A percentile compares a stretch with the other conserved stretches of the same genome.
Conservation (phyloP, 176 grass and related monocot species). For the Oryza coarctata region DNA sequence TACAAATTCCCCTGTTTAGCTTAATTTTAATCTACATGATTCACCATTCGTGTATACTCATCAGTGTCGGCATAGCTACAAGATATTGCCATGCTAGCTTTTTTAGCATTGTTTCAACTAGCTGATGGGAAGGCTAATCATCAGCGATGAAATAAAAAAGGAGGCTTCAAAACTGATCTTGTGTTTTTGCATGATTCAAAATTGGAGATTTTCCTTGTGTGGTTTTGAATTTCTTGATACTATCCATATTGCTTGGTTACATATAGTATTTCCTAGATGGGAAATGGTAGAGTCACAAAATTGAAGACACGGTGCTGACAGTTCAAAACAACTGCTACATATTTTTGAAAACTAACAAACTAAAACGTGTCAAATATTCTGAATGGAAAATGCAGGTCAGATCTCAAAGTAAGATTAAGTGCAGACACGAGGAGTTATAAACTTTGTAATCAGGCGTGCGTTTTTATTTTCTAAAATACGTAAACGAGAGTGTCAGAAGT, state of each 20-base stretch:
- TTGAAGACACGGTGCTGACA: too few species aligned
- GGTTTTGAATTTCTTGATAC: not conserved
- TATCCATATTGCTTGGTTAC: too few species aligned
- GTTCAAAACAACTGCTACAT: not conserved
- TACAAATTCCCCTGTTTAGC: not conserved
- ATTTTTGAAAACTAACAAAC: not conserved
- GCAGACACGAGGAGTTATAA: not conserved
- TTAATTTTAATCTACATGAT: not conserved
- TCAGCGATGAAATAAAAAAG: not conserved
- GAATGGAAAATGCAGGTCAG: not conserved
- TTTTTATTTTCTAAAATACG: not conserved
- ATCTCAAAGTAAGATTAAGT: not conserved
- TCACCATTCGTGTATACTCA: not conserved
- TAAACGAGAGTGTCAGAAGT: not conserved
- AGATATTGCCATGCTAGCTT: not conserved
- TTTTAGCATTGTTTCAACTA: not conserved
- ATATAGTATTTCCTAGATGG: not conserved
- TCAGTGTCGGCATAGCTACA: not conserved
- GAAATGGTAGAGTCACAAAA: not conserved
- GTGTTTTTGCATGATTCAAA: not conserved
- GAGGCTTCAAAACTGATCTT: too few species aligned
- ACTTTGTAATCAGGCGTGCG: not conserved
- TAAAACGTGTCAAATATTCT: not conserved
- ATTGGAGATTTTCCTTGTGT: too few species aligned
- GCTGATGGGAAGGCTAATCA: not conserved